Percentiles rank a stretch among this genome's conserved stretches.
phyloP scores from a whole-genome alignment of 768 basidiomycete species.

The Trametes gibbosa region DNA sequence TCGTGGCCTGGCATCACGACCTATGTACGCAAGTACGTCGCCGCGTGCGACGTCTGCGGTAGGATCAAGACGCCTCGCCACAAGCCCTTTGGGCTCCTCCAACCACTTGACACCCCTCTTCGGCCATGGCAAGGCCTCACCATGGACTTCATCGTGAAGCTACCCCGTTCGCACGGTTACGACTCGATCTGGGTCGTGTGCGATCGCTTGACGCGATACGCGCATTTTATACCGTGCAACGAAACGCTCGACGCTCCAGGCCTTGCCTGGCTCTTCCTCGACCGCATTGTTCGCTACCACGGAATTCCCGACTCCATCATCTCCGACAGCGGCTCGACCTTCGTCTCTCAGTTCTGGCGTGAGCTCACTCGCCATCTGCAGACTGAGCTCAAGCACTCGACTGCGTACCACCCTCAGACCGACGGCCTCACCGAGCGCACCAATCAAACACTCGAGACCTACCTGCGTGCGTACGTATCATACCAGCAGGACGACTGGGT shows the following conservation, averaged over 20 bases:
- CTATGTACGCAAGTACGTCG: conserved; percentile 6
- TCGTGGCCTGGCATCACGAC: no score
- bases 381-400: background rate
- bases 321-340: conserved; percentile 19
- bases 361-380: conserved; percentile 4
- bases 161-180: background rate
- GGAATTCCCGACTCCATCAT: conserved; percentile 14
- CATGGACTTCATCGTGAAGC: background rate
- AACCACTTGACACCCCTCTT: background rate
- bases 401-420: conserved; percentile 29
- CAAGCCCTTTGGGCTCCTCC: background rate
- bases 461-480: background rate
- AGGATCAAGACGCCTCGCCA: background rate
- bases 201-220: background rate
- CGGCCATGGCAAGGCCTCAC: background rate
- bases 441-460: conserved; percentile 38
- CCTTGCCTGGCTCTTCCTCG: background rate
- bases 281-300: background rate
- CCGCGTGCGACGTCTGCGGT: background rate
- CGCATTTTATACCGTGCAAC: background rate
- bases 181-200: background rate
- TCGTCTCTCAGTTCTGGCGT: conserved; percentile 15
- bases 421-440: conserved; percentile 38
- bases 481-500: background rate
- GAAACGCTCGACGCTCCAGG: background rate